These are phyloP conservation scores for Maudiozyma bulderi DNA, from an alignment of 805 yeast species.

Conservation along the genomic window DNA sequence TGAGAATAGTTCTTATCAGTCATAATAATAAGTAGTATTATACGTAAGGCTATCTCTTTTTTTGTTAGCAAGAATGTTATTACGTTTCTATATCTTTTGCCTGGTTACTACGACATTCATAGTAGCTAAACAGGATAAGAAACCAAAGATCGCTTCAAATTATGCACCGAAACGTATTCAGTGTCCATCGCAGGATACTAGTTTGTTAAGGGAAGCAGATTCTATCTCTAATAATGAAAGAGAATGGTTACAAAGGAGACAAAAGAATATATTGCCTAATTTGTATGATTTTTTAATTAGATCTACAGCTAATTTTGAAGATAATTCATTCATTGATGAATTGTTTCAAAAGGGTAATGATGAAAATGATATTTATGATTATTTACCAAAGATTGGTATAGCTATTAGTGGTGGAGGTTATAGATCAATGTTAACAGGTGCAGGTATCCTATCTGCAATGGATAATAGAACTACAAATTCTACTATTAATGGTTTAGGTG, in stretches of 20 bases:
- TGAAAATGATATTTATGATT: not conserved
- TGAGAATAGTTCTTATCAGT: too few relatives aligned
- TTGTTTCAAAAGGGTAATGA: slow-evolving; percentile 9
- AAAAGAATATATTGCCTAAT: slow-evolving; percentile 34
- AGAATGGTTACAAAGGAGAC: slow-evolving; percentile 42
- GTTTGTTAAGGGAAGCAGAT: slow-evolving; percentile 41
- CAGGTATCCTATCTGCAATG: slow-evolving; percentile 75
- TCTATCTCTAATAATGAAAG: slow-evolving; percentile 36
- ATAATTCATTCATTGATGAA: slow-evolving; percentile 9
- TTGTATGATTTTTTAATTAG: slow-evolving; percentile 37
- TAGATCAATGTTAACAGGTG: slow-evolving; percentile 80
- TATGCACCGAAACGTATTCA: slow-evolving; percentile 53
- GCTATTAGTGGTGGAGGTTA: slow-evolving; percentile 86
- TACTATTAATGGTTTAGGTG: slow-evolving; percentile 54
- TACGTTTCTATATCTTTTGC: not conserved
- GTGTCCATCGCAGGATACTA: slow-evolving; percentile 36
- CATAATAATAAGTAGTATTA: too few relatives aligned
- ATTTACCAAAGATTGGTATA: slow-evolving; percentile 34
- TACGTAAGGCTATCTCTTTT: too few relatives aligned
- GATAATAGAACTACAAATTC: slow-evolving; percentile 60
- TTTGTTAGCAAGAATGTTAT: too few relatives aligned
- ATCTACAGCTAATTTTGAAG: slow-evolving; percentile 25
- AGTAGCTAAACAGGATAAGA: not conserved
- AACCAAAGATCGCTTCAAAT: not conserved
- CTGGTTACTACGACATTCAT: not conserved